These are phyloP conservation scores for Sugiyamaella boreocaroliniensis DNA, from an alignment of 805 yeast genomes.

Conservation along the genomic window DNA sequence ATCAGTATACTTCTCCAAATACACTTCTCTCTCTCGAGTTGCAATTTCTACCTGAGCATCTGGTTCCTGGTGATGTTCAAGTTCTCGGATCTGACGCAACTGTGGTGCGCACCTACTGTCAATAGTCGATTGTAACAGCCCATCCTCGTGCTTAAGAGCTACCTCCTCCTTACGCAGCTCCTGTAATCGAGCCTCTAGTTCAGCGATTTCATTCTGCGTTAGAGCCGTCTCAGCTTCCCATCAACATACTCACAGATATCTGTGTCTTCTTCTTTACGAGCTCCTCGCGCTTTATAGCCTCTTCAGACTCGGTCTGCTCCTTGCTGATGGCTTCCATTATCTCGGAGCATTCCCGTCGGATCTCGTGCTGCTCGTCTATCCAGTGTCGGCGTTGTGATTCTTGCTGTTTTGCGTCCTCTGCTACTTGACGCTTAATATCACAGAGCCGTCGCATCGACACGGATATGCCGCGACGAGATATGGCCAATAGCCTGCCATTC, in stretches of 20 bases:
- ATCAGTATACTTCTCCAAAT: conserved; percentile 3
- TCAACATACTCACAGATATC: conserved; percentile 3
- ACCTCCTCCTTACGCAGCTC: conserved; percentile 9
- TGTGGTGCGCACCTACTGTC: conserved; percentile 10
- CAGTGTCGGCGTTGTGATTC: conserved; percentile 3
- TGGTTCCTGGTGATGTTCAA: conserved; percentile 2
- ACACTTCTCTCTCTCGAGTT: conserved; percentile 8
- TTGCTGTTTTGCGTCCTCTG: conserved; percentile 7
- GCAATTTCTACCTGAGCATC: conserved; percentile 11
- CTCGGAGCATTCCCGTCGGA: background rate
- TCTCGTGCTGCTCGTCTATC: conserved; percentile 5
- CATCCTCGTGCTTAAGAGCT: conserved; percentile 4
- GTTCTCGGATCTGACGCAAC: conserved; percentile 5
- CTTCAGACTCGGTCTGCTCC: conserved; percentile 1
- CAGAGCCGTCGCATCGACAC: conserved; percentile 12
- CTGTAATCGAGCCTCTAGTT: conserved; percentile 13
- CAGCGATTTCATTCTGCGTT: conserved; percentile 13
- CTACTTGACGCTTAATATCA: conserved; percentile 10
- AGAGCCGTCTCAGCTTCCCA: background rate
- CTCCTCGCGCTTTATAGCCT: conserved; percentile 6
- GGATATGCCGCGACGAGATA: conserved; percentile 14
- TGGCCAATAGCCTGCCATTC: conserved; percentile 10
- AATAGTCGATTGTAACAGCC: conserved; percentile 6
- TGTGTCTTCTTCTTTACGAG: conserved; percentile 7
- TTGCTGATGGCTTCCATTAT: conserved; percentile 2